A percentile compares a stretch with the other conserved stretches of the same genome.
These are phyloP conservation scores for Didymella sp. DNA, from an alignment of 2,329 filamentous ascomycete genomes.

Conservation along the genomic window DNA sequence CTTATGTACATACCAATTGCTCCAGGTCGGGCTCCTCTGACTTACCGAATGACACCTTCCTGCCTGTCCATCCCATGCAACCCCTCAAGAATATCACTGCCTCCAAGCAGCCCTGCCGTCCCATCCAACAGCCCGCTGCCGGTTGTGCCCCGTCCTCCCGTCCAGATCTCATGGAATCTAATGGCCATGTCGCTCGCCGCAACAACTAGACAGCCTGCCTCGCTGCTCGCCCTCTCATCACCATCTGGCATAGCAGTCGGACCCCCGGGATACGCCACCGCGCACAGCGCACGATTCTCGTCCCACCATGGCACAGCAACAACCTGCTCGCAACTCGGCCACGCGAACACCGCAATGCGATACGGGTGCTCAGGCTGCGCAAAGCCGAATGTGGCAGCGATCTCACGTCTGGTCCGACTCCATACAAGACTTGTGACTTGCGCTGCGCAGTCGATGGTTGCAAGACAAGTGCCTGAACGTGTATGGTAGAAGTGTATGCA, in stretches of 20 bases:
- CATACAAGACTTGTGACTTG: constrained; percentile 94
- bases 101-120: constrained; percentile 66
- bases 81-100: constrained; percentile 84
- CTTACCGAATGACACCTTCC: constrained; percentile 52
- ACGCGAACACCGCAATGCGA: constrained; percentile 90
- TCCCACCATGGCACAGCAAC: constrained; percentile 84
- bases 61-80: constrained; percentile 81
- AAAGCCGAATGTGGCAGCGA: constrained; percentile 93
- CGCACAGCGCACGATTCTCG: constrained; percentile 81
- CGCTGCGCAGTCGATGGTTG: constrained; percentile 88
- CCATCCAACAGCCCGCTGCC: constrained; percentile 57
- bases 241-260: constrained; percentile 48
- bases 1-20: neutral
- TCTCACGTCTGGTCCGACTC: constrained; percentile 84
- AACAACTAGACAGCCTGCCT: constrained; percentile 86
- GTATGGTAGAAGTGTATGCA: constrained; percentile 97
- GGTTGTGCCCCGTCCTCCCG: constrained; percentile 58
- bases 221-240: constrained; percentile 48
- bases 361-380: constrained; percentile 87
- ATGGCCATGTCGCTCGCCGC: constrained; percentile 91
- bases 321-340: constrained; percentile 88
- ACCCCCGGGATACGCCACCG: constrained; percentile 80
- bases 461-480: constrained; percentile 79
- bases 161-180: constrained; percentile 96
- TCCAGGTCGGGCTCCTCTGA: neutral